These are phyloP conservation scores for Gastrolobium villosum DNA, from an alignment of 306 rosid species.

Conservation along the genomic window DNA sequence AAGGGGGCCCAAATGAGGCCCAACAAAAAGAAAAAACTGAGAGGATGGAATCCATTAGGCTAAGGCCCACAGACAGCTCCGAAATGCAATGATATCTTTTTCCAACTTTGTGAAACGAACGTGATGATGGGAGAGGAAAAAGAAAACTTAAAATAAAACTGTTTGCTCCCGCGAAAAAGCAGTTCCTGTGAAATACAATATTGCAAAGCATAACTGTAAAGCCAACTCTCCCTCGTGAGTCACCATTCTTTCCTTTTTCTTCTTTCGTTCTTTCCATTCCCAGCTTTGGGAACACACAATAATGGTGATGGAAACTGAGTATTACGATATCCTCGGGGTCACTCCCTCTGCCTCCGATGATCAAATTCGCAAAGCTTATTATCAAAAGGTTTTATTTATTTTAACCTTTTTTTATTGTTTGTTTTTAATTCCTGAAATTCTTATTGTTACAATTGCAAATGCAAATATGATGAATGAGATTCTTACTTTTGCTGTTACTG, in stretches of 20 bases:
- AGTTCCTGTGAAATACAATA: constrained; percentile 57
- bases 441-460: background rate
- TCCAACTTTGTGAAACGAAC: background rate
- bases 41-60: constrained; percentile 9
- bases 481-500: background rate
- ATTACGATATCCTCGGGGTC: constrained; percentile 81
- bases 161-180: constrained; percentile 80
- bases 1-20: background rate
- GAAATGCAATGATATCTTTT: constrained; percentile 7
- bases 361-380: constrained; percentile 92
- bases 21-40: background rate
- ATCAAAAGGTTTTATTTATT: constrained; percentile 66
- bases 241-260: background rate
- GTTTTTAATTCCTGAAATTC: background rate
- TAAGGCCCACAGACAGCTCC: constrained; percentile 41
- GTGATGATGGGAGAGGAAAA: constrained; percentile 30
- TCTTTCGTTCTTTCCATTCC: constrained; percentile 2
- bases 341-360: constrained; percentile 76
- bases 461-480: background rate
- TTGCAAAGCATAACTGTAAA: constrained; percentile 70
- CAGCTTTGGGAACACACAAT: constrained; percentile 14
- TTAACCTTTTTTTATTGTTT: background rate
- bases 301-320: constrained; percentile 90
- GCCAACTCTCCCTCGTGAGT: constrained; percentile 49
- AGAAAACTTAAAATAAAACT: constrained; percentile 56